A percentile compares a stretch with the other conserved stretches of the same genome.
Evolutionary conservation across 176 grass and related monocot species (phyloP).

Genomic region (Thalia dealbata): DNA sequence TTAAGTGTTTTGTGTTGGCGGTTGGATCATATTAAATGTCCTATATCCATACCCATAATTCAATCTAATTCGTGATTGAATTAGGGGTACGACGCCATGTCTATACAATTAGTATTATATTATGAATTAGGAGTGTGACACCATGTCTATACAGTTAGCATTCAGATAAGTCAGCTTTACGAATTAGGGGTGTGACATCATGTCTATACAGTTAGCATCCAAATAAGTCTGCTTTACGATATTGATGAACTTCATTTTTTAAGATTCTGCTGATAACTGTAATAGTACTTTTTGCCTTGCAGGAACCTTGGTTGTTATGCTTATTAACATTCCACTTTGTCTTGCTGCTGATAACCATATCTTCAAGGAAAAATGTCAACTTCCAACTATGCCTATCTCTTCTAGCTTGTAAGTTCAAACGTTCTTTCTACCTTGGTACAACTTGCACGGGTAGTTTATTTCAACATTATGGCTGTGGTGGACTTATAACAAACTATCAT

Average conservation of each 20-base stretch:
- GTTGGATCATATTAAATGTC: background rate
- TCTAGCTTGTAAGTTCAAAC: conserved; percentile 50
- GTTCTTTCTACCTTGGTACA: background rate
- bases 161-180: background rate
- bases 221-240: background rate
- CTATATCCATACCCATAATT: too few species aligned
- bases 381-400: conserved; percentile 71
- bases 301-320: conserved; percentile 88
- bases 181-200: too few species aligned
- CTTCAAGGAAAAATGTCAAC: conserved; percentile 78
- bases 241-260: background rate
- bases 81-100: too few species aligned
- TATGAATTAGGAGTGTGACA: too few species aligned
- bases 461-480: too few species aligned
- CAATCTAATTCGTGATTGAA: too few species aligned
- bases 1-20: too few species aligned
- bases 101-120: too few species aligned
- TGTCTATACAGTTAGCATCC: background rate
- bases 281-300: conserved; percentile 4
- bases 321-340: conserved; percentile 47
- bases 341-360: conserved; percentile 62
- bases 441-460: background rate
- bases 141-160: too few species aligned
- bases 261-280: background rate
- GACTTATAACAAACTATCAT: too few species aligned